Percentiles rank a stretch among this genome's conserved stretches.
Evolutionary conservation across 306 rosid species (phyloP).

Genomic region (Sicyos edulis): DNA sequence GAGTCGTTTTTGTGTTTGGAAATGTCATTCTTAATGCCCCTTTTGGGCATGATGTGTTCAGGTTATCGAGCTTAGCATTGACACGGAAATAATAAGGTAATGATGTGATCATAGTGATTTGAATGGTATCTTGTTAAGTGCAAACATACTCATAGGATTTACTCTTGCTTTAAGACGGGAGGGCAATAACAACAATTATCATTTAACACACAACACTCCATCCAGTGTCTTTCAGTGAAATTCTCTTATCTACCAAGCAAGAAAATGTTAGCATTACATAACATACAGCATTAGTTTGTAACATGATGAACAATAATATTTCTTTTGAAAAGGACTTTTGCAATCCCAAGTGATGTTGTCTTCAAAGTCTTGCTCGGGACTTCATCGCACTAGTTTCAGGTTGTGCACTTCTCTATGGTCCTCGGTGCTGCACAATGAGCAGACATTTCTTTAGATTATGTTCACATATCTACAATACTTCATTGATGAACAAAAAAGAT

Average conservation of each 20-base stretch:
- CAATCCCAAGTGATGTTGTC: constrained; percentile 13
- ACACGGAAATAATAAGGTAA: neutral
- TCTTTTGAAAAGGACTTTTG: neutral
- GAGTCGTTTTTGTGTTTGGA: neutral
- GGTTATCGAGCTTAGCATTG: neutral
- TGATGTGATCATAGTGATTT: neutral
- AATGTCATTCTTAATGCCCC: neutral
- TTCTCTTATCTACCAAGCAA: too few relatives aligned
- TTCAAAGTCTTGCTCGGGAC: neutral
- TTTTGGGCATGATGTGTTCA: neutral
- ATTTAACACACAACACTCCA: constrained; percentile 3
- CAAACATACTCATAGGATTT: constrained; percentile 9
- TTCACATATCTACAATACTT: neutral
- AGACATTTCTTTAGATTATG: constrained; percentile 13
- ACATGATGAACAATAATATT: constrained; percentile 1
- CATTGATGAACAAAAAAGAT: neutral
- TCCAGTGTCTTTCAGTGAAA: too few relatives aligned
- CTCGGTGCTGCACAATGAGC: constrained; percentile 73
- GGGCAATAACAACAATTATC: neutral
- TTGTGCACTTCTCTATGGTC: constrained; percentile 68
- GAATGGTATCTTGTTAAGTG: neutral
- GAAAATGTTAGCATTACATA: constrained; percentile 15
- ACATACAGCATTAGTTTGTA: constrained; percentile 9
- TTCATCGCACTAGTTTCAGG: constrained; percentile 40
- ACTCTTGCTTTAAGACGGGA: neutral